phyloP scores from a whole-genome alignment of 495 filamentous ascomycete genomes.

The Pseudevernia furfuracea region DNA sequence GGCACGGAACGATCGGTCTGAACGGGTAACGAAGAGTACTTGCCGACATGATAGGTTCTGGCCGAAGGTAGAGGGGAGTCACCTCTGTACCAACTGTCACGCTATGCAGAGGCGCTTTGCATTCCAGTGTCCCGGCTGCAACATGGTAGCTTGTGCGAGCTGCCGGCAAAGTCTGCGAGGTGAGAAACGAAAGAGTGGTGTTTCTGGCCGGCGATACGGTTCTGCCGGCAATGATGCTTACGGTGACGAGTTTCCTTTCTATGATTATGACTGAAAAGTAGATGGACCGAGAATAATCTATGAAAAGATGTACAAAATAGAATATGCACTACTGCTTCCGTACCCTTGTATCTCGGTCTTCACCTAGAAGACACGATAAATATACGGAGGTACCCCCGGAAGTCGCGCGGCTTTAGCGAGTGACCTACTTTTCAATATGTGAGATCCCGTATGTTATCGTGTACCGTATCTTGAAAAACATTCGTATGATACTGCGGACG shows the following conservation, averaged over 20 bases:
- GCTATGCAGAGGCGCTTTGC: conserved; percentile 1
- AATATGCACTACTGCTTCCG: no score
- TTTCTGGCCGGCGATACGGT: background rate
- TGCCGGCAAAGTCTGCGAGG: conserved; percentile 6
- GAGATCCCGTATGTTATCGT: no score
- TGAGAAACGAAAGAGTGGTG: background rate
- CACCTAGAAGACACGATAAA: no score
- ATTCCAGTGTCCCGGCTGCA: conserved; percentile 17
- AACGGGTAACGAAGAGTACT: background rate
- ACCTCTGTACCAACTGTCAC: conserved; percentile 6
- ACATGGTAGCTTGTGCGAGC: conserved; percentile 12
- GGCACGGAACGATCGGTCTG: background rate
- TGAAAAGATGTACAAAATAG: background rate
- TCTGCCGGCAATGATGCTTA: conserved; percentile 6
- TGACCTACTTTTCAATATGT: no score
- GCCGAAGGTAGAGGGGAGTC: conserved; percentile 11
- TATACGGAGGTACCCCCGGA: no score
- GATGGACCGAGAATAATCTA: background rate
- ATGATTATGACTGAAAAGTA: conserved; percentile 1
- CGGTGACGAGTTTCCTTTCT: background rate
- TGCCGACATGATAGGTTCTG: conserved; percentile 13
- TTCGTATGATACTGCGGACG: no score
- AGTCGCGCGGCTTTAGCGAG: no score
- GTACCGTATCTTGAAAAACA: no score
- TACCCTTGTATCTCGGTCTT: no score